Base-by-base conservation (phyloP, 2,329 filamentous ascomycete genomes). In the Arachnopeziza araneosa region DNA sequence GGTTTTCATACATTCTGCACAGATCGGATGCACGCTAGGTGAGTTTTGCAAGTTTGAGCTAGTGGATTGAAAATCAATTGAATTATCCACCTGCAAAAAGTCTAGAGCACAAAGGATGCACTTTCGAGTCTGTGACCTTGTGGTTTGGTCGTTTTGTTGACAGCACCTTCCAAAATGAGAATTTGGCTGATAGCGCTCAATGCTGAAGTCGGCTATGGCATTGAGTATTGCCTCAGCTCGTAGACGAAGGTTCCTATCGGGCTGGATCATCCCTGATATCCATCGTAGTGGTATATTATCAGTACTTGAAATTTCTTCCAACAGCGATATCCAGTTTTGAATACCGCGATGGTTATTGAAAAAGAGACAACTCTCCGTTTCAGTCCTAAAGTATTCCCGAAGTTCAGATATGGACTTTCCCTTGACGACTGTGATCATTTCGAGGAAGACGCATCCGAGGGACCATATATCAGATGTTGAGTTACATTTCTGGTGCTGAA, bases 371-470 rank as follows among this genome's bases (percentile, higher is more conserved):
- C n/a, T 54, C 24, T 53, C 51, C 22, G 50, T 26, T 54, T 48
- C 50, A 36, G n/a, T n/a, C n/a, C n/a, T 19, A 50, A 64, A 59
- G 22, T 32, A 54, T 9, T 52, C 12, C 14, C 50, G 57, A 23
- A 58, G 36, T 22, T 53, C 21, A 30, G 24, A 48, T 24, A 63
- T 24, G 2, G 59, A 56, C 23, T 49, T 36, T 24, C 55, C 56
- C 55, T 62, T 63, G 12, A 64, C 22, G 17, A 64, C 53, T 14
- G 59, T 64, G 36, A 55, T 21, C 63, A 68, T 67, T 49, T 68
- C 64, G 7, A 63, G 53, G 52, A 62, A 67, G 19, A 67, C 62
- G 54, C 62, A 64, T 52, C 66, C 66, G 10, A 68, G 50, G 49
- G 60, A 60, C 54, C 63, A 68, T 8, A 68, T 61, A 59, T 68